Percentiles rank a stretch among this genome's conserved stretches.
phyloP scores from a whole-genome alignment of 2,329 filamentous ascomycete species.

The Talaromyces sp. region DNA sequence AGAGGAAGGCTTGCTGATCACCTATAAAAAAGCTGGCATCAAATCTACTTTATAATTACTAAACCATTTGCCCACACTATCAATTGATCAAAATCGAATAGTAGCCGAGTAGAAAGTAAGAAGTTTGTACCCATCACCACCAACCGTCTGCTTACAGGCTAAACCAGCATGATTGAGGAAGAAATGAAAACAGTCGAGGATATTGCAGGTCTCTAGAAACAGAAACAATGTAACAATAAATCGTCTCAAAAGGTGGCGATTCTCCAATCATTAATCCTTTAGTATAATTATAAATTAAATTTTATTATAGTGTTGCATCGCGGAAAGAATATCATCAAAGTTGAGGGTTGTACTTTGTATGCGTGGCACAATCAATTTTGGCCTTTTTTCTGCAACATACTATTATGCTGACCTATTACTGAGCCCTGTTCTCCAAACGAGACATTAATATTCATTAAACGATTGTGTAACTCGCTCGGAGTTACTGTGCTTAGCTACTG shows the following conservation, averaged over 20 bases:
- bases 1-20: too few relatives aligned
- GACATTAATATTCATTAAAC: not conserved
- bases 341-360: not conserved
- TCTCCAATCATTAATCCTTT: not conserved
- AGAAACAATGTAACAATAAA: not conserved
- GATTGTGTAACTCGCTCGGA: not conserved
- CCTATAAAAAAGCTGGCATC: too few relatives aligned
- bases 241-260: not conserved
- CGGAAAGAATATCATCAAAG: not conserved
- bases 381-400: not conserved
- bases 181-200: too few relatives aligned
- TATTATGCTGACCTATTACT: not conserved
- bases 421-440: not conserved
- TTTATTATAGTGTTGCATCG: not conserved
- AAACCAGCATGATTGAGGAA: too few relatives aligned
- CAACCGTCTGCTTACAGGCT: too few relatives aligned
- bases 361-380: not conserved
- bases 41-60: too few relatives aligned
- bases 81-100: too few relatives aligned
- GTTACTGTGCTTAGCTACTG: not conserved
- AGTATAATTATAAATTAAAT: not conserved
- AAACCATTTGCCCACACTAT: too few relatives aligned
- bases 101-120: too few relatives aligned
- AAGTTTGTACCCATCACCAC: too few relatives aligned
- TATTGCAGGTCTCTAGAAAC: too few relatives aligned